These are phyloP conservation scores for Quercus glauca DNA, from an alignment of 306 rosid species.

Conservation along the genomic window DNA sequence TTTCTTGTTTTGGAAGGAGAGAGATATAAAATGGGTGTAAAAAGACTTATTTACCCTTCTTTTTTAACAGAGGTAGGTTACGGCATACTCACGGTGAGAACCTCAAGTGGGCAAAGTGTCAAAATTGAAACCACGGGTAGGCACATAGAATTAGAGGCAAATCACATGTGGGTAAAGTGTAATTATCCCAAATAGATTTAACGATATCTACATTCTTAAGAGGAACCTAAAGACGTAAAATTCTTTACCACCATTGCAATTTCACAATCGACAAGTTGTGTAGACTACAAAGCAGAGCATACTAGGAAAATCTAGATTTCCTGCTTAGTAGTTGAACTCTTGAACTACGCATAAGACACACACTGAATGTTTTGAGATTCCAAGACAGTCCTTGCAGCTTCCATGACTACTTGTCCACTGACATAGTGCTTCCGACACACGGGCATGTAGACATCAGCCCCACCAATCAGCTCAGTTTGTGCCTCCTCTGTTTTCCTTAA, in stretches of 20 bases:
- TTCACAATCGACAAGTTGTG: background rate
- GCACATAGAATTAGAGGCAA: too few species aligned
- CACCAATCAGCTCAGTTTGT: constrained; percentile 73
- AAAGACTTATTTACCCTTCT: too few species aligned
- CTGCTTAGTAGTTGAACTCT: background rate
- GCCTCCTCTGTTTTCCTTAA: constrained; percentile 61
- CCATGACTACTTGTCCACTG: constrained; percentile 49
- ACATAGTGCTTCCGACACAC: constrained; percentile 75
- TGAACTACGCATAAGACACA: constrained; percentile 7
- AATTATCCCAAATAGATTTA: background rate
- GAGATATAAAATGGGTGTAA: too few species aligned
- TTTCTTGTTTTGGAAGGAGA: too few species aligned
- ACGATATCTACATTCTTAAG: background rate
- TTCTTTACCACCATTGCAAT: background rate
- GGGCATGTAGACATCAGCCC: constrained; percentile 84
- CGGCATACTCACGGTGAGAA: too few species aligned
- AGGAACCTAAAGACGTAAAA: background rate
- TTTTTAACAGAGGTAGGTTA: too few species aligned
- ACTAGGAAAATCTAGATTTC: background rate
- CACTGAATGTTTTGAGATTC: constrained; percentile 39
- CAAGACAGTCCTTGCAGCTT: constrained; percentile 39
- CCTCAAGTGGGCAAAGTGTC: too few species aligned
- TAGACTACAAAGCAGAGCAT: background rate
- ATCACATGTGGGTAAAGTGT: too few species aligned
- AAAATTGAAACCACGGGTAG: too few species aligned